These are phyloP conservation scores for Lasiodiplodia citricola DNA, from an alignment of 2,329 filamentous ascomycete species.

Conservation along the genomic window DNA sequence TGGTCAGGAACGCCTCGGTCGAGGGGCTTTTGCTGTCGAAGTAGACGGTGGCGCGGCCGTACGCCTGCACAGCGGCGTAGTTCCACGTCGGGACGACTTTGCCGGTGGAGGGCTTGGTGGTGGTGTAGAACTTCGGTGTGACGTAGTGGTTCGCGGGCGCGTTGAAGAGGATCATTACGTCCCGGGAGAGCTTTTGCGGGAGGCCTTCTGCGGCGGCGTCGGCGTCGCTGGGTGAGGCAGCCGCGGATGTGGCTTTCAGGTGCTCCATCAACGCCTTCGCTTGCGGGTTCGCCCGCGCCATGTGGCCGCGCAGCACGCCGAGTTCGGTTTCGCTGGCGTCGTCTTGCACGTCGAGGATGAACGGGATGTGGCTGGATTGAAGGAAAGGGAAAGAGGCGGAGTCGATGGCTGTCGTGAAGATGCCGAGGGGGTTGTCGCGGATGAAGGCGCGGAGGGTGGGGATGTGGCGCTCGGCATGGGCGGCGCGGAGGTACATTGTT, in stretches of 20 bases:
- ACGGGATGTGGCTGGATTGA: constrained; percentile 37
- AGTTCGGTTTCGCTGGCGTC: constrained; percentile 42
- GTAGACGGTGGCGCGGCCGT: constrained; percentile 62
- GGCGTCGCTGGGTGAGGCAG: not conserved
- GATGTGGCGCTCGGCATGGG: constrained; percentile 27
- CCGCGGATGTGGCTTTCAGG: constrained; percentile 36
- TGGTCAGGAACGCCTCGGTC: constrained; percentile 55
- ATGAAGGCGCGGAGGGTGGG: constrained; percentile 28
- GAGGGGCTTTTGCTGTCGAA: constrained; percentile 55
- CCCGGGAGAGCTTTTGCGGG: constrained; percentile 44
- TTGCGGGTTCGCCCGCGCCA: constrained; percentile 69
- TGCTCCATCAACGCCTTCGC: constrained; percentile 65
- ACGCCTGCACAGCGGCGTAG: constrained; percentile 69
- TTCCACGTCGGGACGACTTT: constrained; percentile 77
- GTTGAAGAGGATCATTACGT: constrained; percentile 69
- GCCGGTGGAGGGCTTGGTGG: constrained; percentile 67
- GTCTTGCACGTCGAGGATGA: constrained; percentile 49
- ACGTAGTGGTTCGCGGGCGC: constrained; percentile 66
- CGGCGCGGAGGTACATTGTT: constrained; percentile 22
- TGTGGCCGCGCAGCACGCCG: constrained; percentile 62
- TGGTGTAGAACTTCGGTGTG: constrained; percentile 70
- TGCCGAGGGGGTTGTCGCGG: constrained; percentile 28
- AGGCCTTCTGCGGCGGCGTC: no score
- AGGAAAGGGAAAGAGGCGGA: constrained; percentile 30
- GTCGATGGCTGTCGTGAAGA: constrained; percentile 29